phyloP scores from a whole-genome alignment of 345 rosid species.

The Hibiscus syriacus region DNA sequence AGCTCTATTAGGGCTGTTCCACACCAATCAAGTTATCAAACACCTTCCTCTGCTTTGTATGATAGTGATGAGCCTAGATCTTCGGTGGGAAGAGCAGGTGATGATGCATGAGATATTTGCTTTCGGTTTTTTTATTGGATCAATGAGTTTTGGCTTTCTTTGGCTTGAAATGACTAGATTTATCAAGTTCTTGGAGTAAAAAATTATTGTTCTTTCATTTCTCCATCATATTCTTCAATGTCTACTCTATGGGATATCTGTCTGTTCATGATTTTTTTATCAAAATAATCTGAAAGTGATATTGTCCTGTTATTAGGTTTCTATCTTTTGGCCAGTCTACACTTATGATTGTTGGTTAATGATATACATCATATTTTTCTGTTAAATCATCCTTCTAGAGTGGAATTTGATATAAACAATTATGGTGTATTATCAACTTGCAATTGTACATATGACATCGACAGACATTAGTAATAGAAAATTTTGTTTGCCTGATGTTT shows the following conservation, averaged over 20 bases:
- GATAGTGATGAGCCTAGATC: slow-evolving; percentile 33
- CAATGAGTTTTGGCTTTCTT: neutral
- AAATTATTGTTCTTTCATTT: neutral
- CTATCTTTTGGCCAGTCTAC: too few relatives aligned
- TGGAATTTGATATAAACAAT: too few relatives aligned
- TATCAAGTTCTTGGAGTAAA: neutral
- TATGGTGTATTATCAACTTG: neutral
- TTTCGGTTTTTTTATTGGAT: neutral
- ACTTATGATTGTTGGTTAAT: too few relatives aligned
- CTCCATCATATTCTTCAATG: neutral
- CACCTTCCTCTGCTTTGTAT: neutral
- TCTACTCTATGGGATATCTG: neutral
- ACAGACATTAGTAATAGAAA: neutral
- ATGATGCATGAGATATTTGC: slow-evolving; percentile 8
- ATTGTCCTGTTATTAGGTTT: neutral
- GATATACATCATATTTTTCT: neutral
- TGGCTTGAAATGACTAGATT: neutral
- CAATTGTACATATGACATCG: neutral
- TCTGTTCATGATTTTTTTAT: neutral
- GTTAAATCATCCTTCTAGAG: neutral
- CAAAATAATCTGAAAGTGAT: neutral
- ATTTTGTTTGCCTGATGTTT: neutral
- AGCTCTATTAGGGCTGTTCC: slow-evolving; percentile 40
- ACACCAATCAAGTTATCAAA: slow-evolving; percentile 36
- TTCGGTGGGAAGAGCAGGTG: slow-evolving; percentile 43